Base-by-base conservation (phyloP, 2,329 filamentous ascomycete genomes). In the Neodidymelliopsis sp. region DNA sequence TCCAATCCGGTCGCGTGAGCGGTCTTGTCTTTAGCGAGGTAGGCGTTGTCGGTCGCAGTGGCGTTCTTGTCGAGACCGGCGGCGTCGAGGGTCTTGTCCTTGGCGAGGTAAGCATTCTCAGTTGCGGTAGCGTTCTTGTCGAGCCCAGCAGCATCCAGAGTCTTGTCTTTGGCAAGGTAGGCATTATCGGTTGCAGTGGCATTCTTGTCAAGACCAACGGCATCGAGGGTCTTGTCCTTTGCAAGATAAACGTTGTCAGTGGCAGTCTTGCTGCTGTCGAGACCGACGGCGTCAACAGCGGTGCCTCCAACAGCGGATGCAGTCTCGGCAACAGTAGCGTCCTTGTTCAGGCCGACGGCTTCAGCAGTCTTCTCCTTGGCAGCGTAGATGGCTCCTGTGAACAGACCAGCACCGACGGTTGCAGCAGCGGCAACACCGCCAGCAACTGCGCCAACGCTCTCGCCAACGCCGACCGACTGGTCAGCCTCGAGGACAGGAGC, bases 161-260 rank as follows among this genome's bases (percentile, higher is more conserved):
- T 27, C 43, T 53, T 47, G 29, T 53, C 49, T 20, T 53, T 53
- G 2, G 49, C 62, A 30, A 62, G 51, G 25, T 56, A 57, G 2
- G 74, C 73, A 4, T 75, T 68, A 43, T 70, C 63, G 39, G 69
- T 71, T 30, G 74, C 75, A 60, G 85, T 85, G 13, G 87, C 86
- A 66, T 89, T 87, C 12, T 86, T 82, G 10, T 77, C 75, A 29
- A 77, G 76, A 46, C 82, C 72, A 10, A 86, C 85, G 65, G 84
- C 80, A 57, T 83, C 77, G 65, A 90, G 86, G 72, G 85, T 89
- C 64, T 90, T 82, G 67, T 83, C 85, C 49, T 90, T 87, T 27
- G 87, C 72, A 44, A 81, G 79, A 20, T 84, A 84, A 19, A 61
- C 49, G 36, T 63, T 67, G 20, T 67, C 63, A 18, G 68, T 63